Evolutionary conservation across 2,329 filamentous ascomycete genomes (phyloP), one percentile per base, ranked within the genome.

Genomic region (Trichoderma pleuroti): DNA sequence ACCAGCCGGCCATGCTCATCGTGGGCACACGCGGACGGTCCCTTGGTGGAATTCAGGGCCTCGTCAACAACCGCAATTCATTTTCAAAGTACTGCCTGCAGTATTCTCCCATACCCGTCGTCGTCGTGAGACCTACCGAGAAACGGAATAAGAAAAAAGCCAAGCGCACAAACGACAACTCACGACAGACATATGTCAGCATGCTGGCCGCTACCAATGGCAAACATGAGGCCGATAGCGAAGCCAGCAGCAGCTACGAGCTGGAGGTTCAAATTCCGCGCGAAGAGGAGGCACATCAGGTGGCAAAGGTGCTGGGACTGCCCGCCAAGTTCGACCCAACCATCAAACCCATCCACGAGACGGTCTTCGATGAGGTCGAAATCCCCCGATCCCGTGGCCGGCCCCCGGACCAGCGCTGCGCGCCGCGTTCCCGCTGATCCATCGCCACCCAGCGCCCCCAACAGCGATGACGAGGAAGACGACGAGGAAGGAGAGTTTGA

Each of bases 1-100:
- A 98, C 80, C 92, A 97, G 77, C 94, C 94, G 4, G 93, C 93
- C 3, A 94, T 97, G 83, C 87, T 98, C 26, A 91, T 98, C 32
- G 94, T 98, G 18, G 94, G 94, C 56, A 97, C 94, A 1, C 89
- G 92, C 75, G 94, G 94, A 59, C 88, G 93, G 68, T 95, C 92
- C 46, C 85, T 97, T 2, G 93, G 93, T 39, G 93, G 94, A 30
- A 90, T 97, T 70, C 94, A 97, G 78, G 93, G 93, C 61, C 84
- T 97, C 34, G 87, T 97, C 54, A 93, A 93, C 62, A 87, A 86
- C 36, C 83, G 86, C 56, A 96, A 93, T 73, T 96, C 92, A 0
- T 94, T 97, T 57, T 97, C 93, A 30, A 97, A 97, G 78, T 98
- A 97, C 81, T 97, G 94, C 77, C 86, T 97, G 14, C 94, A 98